phyloP scores from a whole-genome alignment of 768 basidiomycete genomes.

The Phylloporus sp. region DNA sequence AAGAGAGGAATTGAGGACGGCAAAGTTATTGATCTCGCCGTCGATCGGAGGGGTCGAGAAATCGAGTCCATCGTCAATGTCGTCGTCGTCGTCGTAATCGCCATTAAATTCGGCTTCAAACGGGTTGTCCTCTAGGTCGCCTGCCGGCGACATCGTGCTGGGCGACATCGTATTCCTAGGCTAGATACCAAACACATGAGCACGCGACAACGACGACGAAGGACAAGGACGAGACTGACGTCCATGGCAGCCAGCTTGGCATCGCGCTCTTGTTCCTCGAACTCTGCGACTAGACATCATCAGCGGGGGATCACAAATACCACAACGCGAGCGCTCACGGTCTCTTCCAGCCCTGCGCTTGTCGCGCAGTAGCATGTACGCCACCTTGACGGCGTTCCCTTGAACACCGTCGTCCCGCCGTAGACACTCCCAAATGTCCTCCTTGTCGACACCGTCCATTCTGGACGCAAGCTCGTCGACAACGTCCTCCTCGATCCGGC shows the following conservation, averaged over 20 bases:
- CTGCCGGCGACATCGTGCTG: constrained; percentile 57
- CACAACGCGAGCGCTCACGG: constrained; percentile 46
- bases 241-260: constrained; percentile 76
- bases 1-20: constrained; percentile 85
- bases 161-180: constrained; percentile 70
- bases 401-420: constrained; percentile 77
- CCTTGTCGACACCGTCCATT: constrained; percentile 70
- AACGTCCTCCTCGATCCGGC: constrained; percentile 86
- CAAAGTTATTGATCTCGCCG: constrained; percentile 57
- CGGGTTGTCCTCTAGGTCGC: constrained; percentile 67
- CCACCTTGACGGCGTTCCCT: constrained; percentile 93
- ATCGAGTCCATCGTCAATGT: constrained; percentile 52
- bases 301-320: constrained; percentile 9
- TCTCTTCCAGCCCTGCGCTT: constrained; percentile 80
- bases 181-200: constrained; percentile 36
- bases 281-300: constrained; percentile 54
- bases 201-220: too few species aligned
- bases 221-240: too few species aligned
- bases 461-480: constrained; percentile 73
- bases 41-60: constrained; percentile 38
- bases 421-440: constrained; percentile 85
- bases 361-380: constrained; percentile 90
- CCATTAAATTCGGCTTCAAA: constrained; percentile 70
- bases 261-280: constrained; percentile 83
- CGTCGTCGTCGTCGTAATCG: constrained; percentile 43